phyloP scores from a whole-genome alignment of 2,329 filamentous ascomycete species.

The Aspergillus sp. region DNA sequence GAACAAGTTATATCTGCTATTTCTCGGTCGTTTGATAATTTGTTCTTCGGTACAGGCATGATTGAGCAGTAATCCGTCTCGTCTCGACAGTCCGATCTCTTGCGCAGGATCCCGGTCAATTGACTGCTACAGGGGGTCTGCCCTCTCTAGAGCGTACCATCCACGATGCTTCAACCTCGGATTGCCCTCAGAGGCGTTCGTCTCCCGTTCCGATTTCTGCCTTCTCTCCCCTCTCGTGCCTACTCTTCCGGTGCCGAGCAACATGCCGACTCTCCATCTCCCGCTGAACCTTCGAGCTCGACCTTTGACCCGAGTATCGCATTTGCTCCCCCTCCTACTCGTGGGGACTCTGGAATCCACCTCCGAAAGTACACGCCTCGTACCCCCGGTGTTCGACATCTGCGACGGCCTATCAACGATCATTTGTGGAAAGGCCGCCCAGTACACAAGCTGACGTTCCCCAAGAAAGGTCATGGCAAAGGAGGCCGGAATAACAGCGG shows the following conservation, averaged over 20 bases:
- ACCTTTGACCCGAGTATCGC: slow-evolving; percentile 42
- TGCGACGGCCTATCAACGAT: slow-evolving; percentile 90
- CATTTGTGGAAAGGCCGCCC: slow-evolving; percentile 95
- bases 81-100: background rate
- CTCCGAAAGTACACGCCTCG: slow-evolving; percentile 90
- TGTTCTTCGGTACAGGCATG: slow-evolving; percentile 18
- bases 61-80: slow-evolving; percentile 16
- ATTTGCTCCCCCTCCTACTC: slow-evolving; percentile 52
- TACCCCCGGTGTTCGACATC: slow-evolving; percentile 88
- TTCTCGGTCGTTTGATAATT: background rate
- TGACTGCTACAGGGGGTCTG: slow-evolving; percentile 3
- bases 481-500: slow-evolving; percentile 91
- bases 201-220: slow-evolving; percentile 53
- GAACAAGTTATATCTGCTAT: slow-evolving; percentile 11
- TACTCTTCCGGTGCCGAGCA: slow-evolving; percentile 57
- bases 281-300: slow-evolving; percentile 39
- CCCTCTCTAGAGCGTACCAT: background rate
- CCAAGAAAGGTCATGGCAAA: slow-evolving; percentile 90
- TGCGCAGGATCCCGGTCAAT: slow-evolving; percentile 10
- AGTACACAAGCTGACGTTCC: slow-evolving; percentile 78
- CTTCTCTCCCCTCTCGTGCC: slow-evolving; percentile 50
- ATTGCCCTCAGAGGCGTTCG: slow-evolving; percentile 60
- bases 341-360: slow-evolving; percentile 48
- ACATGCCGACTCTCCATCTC: slow-evolving; percentile 31
- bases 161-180: slow-evolving; percentile 68